Evolutionary conservation across 2,329 filamentous ascomycete species (phyloP).

Genomic region (Hypocreales sp.): DNA sequence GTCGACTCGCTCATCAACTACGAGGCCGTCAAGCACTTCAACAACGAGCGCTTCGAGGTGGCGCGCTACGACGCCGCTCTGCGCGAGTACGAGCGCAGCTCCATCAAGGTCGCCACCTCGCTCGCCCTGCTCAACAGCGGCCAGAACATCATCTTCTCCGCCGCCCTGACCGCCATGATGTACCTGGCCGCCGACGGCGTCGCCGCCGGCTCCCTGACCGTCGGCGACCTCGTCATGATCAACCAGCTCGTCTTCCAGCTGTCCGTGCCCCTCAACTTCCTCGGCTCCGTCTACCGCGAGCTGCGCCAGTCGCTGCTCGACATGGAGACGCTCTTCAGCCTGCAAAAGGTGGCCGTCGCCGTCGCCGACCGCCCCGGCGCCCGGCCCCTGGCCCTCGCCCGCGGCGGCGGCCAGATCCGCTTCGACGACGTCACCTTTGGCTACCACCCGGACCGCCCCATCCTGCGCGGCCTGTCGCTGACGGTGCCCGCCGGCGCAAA

Average conservation of each 20-base stretch:
- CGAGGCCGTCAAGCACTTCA: slow-evolving; percentile 98
- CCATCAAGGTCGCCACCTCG: slow-evolving; percentile 93
- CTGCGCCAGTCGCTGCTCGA: slow-evolving; percentile 86
- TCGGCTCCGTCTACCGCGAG: slow-evolving; percentile 96
- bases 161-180: slow-evolving; percentile 93
- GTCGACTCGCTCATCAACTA: slow-evolving; percentile 98
- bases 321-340: slow-evolving; percentile 96
- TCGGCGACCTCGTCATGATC: slow-evolving; percentile 95
- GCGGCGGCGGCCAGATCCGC: slow-evolving; percentile 76
- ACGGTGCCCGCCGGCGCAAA: slow-evolving; percentile 94
- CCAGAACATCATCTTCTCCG: slow-evolving; percentile 94
- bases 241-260: slow-evolving; percentile 98
- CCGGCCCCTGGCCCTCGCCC: slow-evolving; percentile 52
- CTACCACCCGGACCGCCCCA: slow-evolving; percentile 75
- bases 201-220: slow-evolving; percentile 63
- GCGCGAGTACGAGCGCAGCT: slow-evolving; percentile 76
- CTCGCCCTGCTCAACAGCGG: slow-evolving; percentile 85
- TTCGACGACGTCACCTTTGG: slow-evolving; percentile 95
- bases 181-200: slow-evolving; percentile 88
- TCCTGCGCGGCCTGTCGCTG: slow-evolving; percentile 68
- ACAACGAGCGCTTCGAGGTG: slow-evolving; percentile 94
- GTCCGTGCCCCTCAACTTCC: slow-evolving; percentile 89
- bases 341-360: slow-evolving; percentile 88
- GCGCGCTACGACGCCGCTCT: slow-evolving; percentile 78
- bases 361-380: slow-evolving; percentile 68